Base-by-base conservation (phyloP, 2,329 filamentous ascomycete species). In the Didymella pomorum region DNA sequence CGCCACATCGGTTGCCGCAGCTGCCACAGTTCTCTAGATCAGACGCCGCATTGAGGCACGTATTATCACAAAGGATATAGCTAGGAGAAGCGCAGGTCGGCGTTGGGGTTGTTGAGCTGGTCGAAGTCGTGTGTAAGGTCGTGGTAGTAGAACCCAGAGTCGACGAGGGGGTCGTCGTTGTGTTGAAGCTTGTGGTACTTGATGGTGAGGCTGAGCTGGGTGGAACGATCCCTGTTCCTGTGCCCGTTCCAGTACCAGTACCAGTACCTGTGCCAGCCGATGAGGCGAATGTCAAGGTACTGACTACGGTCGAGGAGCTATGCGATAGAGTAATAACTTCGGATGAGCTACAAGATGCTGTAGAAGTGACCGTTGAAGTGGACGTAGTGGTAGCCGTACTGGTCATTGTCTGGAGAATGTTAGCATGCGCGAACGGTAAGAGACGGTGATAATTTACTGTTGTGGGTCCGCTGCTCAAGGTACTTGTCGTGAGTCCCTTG, bases 21-120 rank as follows among this genome's bases (percentile, higher is more conserved):
- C 58, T 52, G 11, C 71, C 70, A 49, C 72, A 77, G 56, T 75
- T 71, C 2, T 55, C 18, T 14, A 58, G 12, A 25, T 71, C 67
- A 18, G 31, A 69, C 10, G 52, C 61, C 12, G 68, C 57, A 33
- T 74, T 65, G 11, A 53, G 53, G 47, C 74, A 76, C 9, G 52
- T 52, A 16, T 60, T 63, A 26, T 51, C 59, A 52, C 68, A 71
- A 21, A 60, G 37, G 16, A 58, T 53, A 58, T 54, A 35, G 11
- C 46, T 46, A 1, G 59, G 55, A 2, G 49, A 26, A 4, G 14
- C 60, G 33, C 60, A 52, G 16, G 45, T 60, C 18, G 57, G 48
- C 10, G 60, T 60, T 11, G 54, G 21, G 12, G 49, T 44, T 11
- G 44, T 48, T 2, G 43, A 31, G 20, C 54, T 48, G 31, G 54